Base-by-base conservation (phyloP, 2,329 filamentous ascomycete genomes). In the Pseudogymnoascus sp. region DNA sequence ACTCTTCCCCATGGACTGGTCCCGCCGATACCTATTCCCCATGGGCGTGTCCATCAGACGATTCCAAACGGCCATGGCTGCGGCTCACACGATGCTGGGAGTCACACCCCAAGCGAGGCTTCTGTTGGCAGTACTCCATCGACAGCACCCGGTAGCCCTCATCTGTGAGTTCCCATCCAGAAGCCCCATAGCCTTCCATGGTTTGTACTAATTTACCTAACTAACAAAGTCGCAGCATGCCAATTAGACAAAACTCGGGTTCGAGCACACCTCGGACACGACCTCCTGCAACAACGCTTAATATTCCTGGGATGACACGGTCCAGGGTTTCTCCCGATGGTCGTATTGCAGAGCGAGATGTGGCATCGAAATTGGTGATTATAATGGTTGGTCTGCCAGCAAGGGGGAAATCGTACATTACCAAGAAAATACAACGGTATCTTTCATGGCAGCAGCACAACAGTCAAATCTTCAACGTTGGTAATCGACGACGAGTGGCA, bases 311-410 rank as follows among this genome's bases (percentile, higher is more conserved):
- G 68, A 87, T 99, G 80, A 99, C 95, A 65, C 89, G 92, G 72
- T 97, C 93, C 65, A 91, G 91, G 72, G 91, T 96, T 59, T 99
- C 95, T 1, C 95, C 95, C 7, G 95, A 99, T 75, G 95, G 95
- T 68, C 87, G 91, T 71, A 99, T 99, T 69, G 89, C 95, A 63
- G 88, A 93, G 73, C 85, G 93, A 72, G 95, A 99, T 82, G 90
- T 99, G 60, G 95, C 93, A 60, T 90, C 95, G 42, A 99, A 99
- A 80, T 82, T 99, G 66, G 91, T 97, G 73, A 96, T 99, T 71
- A 87, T 99, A 74, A 99, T 99, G 95, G 95, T 99, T 65, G 95
- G 95, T 67, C 79, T 99, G 70, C 95, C 95, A 2, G 95, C 95
- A 8, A 84, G 95, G 71, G 95, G 95, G 73, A 99, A 99, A 79